Evolutionary conservation across 352 stramenopile species (phyloP).

Genomic region (Paralagenidium karlingii): DNA sequence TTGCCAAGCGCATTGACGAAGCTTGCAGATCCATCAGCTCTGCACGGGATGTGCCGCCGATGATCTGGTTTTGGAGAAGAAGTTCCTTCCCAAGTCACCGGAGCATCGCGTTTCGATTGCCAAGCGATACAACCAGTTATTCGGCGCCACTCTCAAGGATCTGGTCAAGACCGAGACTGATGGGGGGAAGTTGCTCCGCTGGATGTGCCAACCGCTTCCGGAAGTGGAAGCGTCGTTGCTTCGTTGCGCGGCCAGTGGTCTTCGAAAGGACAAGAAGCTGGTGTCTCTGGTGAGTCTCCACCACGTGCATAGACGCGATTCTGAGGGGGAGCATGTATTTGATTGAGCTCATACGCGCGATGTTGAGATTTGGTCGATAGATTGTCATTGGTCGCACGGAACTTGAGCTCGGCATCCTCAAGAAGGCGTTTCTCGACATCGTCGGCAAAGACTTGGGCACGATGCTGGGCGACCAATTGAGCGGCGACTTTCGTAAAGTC

Average conservation of each 20-base stretch:
- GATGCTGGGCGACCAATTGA: slow-evolving; percentile 47
- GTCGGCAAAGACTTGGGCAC: slow-evolving; percentile 53
- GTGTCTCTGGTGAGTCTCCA: slow-evolving; percentile 43
- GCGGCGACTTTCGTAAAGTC: slow-evolving; percentile 62
- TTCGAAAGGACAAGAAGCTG: slow-evolving; percentile 55
- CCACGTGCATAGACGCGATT: slow-evolving; percentile 19
- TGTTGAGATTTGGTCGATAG: slow-evolving; percentile 34
- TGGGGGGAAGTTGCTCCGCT: slow-evolving; percentile 41
- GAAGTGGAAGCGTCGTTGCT: slow-evolving; percentile 61
- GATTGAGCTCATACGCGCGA: neutral
- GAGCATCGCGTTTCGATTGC: slow-evolving; percentile 52
- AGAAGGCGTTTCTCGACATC: slow-evolving; percentile 61
- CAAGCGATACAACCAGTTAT: slow-evolving; percentile 55
- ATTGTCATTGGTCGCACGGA: slow-evolving; percentile 59
- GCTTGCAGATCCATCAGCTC: slow-evolving; percentile 47
- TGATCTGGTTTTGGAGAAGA: slow-evolving; percentile 50
- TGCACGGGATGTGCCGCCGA: slow-evolving; percentile 60
- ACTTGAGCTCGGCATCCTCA: slow-evolving; percentile 66
- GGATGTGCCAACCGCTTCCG: slow-evolving; percentile 54
- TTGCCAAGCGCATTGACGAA: slow-evolving; percentile 42
- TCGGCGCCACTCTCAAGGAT: slow-evolving; percentile 34
- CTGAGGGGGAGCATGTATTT: neutral
- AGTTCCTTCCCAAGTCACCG: slow-evolving; percentile 55
- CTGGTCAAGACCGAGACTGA: slow-evolving; percentile 64
- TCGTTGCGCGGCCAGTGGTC: slow-evolving; percentile 51